phyloP scores from a whole-genome alignment of 805 yeast species.

The Metschnikowia shivogae region DNA sequence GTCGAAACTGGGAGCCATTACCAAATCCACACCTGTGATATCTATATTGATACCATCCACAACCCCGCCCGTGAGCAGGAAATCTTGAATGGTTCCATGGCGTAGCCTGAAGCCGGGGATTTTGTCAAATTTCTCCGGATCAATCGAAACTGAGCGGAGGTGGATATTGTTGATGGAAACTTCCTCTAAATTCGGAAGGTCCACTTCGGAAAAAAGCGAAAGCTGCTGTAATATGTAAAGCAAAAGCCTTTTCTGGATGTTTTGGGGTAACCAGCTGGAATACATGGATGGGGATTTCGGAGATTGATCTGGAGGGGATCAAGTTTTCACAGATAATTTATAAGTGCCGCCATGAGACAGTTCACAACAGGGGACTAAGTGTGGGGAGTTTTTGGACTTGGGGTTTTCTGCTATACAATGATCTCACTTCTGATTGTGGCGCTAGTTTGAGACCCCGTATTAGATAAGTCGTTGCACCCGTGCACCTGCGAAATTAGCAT shows the following conservation, averaged over 20 bases:
- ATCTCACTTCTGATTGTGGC: conserved; percentile 2
- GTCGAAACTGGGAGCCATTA: conserved; percentile 34
- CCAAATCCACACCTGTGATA: conserved; percentile 50
- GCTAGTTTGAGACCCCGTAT: conserved; percentile 2
- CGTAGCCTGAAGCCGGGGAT: conserved; percentile 62
- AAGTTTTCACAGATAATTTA: not conserved
- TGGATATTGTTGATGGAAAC: conserved; percentile 60
- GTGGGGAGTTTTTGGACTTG: not conserved
- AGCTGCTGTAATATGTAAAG: conserved; percentile 78
- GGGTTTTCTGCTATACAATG: not conserved
- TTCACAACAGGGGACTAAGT: not conserved
- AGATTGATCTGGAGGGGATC: not conserved
- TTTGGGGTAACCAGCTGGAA: conserved; percentile 71
- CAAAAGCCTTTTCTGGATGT: conserved; percentile 75
- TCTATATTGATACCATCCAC: conserved; percentile 67
- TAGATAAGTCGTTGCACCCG: conserved; percentile 1
- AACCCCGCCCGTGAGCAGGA: conserved; percentile 59
- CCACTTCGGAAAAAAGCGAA: conserved; percentile 76
- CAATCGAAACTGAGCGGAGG: conserved; percentile 60
- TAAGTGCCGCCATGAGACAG: conserved; percentile 1
- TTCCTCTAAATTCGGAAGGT: conserved; percentile 70
- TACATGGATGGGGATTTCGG: conserved; percentile 9
- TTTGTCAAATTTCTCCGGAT: conserved; percentile 60
- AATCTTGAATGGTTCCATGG: conserved; percentile 53
- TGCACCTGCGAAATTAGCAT: not conserved